Conservation (phyloP, 805 yeast species). For the Candida hispaniensis region DNA sequence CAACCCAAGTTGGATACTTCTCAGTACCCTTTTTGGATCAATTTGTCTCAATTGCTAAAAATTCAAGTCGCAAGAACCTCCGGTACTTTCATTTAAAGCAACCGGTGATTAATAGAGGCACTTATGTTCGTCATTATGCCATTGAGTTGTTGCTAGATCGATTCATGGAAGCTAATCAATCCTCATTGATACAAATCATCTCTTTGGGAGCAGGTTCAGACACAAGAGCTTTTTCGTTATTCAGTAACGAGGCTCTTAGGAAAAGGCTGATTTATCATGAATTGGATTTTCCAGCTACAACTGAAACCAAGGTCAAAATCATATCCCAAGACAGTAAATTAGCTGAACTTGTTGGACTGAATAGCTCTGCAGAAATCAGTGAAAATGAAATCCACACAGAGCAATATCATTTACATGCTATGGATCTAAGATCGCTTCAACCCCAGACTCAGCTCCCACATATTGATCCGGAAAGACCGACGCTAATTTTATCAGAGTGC, state of each 20-base stretch:
- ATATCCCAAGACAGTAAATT: constrained; percentile 32
- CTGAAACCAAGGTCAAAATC: constrained; percentile 40
- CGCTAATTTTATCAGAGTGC: constrained; percentile 62
- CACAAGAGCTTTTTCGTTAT: constrained; percentile 48
- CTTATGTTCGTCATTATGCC: constrained; percentile 40
- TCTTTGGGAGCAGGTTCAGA: constrained; percentile 80
- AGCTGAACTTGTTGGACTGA: constrained; percentile 23
- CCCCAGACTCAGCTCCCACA: constrained; percentile 18
- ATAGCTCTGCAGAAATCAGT: not conserved
- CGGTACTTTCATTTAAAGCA: constrained; percentile 32
- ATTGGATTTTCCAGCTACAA: constrained; percentile 51
- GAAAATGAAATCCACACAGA: constrained; percentile 20
- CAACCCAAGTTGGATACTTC: constrained; percentile 37
- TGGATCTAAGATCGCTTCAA: constrained; percentile 40
- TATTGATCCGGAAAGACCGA: constrained; percentile 36
- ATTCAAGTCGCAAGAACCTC: constrained; percentile 6
- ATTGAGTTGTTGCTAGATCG: constrained; percentile 34
- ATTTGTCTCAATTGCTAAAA: constrained; percentile 20
- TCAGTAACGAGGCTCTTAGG: constrained; percentile 24
- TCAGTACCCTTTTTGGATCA: constrained; percentile 31
- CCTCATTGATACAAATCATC: constrained; percentile 35
- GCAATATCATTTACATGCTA: constrained; percentile 43
- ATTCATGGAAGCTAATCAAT: constrained; percentile 27
- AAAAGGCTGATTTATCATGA: constrained; percentile 40
- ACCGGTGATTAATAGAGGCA: constrained; percentile 55